These are phyloP conservation scores for Colletotrichum orbiculare DNA, from an alignment of 2,329 filamentous ascomycete genomes.

Conservation along the genomic window DNA sequence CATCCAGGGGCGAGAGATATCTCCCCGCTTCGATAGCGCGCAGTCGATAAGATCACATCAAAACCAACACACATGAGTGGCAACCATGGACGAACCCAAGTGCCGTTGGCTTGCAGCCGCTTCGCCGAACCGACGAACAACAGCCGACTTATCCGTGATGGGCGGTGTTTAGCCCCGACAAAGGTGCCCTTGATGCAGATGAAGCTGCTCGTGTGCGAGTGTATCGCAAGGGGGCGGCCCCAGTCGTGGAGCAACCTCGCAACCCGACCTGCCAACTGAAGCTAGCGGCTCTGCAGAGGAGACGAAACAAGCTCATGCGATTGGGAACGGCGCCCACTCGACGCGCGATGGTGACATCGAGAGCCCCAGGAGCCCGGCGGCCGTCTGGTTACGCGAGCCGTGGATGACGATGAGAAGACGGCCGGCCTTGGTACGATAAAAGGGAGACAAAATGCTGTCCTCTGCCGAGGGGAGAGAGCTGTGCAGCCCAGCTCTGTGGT, in stretches of 20 bases:
- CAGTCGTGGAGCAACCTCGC: conserved; percentile 9
- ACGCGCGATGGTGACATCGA: conserved; percentile 11
- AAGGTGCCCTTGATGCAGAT: not conserved
- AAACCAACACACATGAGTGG: not conserved
- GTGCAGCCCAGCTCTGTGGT: no score
- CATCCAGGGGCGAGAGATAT: no score
- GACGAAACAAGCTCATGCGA: conserved; percentile 17
- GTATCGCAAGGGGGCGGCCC: conserved; percentile 9
- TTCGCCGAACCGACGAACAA: not conserved
- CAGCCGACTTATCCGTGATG: not conserved
- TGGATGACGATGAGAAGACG: conserved; percentile 8
- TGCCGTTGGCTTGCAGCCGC: not conserved
- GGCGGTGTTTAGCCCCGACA: not conserved
- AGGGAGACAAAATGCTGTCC: no score
- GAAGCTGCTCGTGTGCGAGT: not conserved
- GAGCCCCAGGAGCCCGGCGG: not conserved
- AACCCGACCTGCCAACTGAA: conserved; percentile 27
- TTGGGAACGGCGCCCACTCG: conserved; percentile 10
- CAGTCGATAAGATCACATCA: not conserved
- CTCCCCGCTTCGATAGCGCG: no score
- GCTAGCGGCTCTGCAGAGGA: conserved; percentile 11
- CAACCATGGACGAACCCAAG: not conserved
- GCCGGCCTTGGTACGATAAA: no score
- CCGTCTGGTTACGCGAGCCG: conserved; percentile 1
- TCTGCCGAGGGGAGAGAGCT: no score